phyloP scores from a whole-genome alignment of 768 basidiomycete species.

The Tylopilus sp. region DNA sequence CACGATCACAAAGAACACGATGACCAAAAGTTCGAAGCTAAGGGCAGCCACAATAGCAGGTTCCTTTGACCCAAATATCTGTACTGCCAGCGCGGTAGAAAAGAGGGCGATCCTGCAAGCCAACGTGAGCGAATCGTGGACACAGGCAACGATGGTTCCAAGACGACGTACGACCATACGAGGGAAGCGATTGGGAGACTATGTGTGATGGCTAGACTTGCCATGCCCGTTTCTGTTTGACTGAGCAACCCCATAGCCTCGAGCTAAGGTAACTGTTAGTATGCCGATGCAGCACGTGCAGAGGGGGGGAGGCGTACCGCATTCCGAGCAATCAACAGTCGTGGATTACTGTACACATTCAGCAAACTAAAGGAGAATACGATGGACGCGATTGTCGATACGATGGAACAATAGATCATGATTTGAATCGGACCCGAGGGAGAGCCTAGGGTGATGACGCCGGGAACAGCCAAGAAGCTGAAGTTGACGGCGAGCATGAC shows the following conservation, averaged over 20 bases:
- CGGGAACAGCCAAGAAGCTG: too few relatives aligned
- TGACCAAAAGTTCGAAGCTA: constrained; percentile 1
- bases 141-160: too few relatives aligned
- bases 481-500: too few relatives aligned
- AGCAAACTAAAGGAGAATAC: constrained; percentile 1
- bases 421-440: constrained; percentile 5
- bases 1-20: not conserved
- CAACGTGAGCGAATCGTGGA: not conserved
- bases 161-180: constrained; percentile 14
- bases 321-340: not conserved
- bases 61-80: too few relatives aligned
- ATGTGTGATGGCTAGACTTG: constrained; percentile 11
- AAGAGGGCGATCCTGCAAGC: constrained; percentile 8
- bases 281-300: too few relatives aligned
- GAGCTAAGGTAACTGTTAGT: too few relatives aligned
- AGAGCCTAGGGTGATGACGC: too few relatives aligned
- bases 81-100: constrained; percentile 1
- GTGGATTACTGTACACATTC: constrained; percentile 14
- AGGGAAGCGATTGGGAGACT: constrained; percentile 12
- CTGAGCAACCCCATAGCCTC: too few relatives aligned
- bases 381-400: too few relatives aligned
- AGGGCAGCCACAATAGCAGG: not conserved
- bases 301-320: constrained; percentile 1
- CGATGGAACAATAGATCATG: constrained; percentile 8
- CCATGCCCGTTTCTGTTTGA: constrained; percentile 1